phyloP scores from a whole-genome alignment of 2,329 filamentous ascomycete species.

The Fusarium guadeloupense region DNA sequence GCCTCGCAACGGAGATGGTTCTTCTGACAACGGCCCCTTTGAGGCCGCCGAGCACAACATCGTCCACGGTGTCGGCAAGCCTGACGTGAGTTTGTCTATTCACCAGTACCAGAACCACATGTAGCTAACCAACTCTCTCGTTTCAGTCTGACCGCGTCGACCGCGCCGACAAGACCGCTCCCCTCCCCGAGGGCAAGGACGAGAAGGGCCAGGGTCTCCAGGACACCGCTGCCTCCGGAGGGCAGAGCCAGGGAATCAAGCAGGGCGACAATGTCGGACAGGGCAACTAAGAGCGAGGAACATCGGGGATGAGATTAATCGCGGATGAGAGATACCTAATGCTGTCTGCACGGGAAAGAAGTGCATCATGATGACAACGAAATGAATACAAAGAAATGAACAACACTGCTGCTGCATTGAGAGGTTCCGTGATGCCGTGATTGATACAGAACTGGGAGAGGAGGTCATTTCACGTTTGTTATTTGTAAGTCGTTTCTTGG shows the following conservation, averaged over 20 bases:
- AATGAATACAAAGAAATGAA: constrained; percentile 32
- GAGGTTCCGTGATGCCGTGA: constrained; percentile 1
- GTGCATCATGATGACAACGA: constrained; percentile 26
- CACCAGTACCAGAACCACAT: background rate
- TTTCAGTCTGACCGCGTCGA: constrained; percentile 50
- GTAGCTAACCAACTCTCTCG: background rate
- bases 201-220: constrained; percentile 56
- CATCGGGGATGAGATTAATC: background rate
- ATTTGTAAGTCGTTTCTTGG: constrained; percentile 5
- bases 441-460: background rate
- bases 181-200: constrained; percentile 53
- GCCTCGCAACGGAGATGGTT: constrained; percentile 61
- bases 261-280: constrained; percentile 54
- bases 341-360: constrained; percentile 15
- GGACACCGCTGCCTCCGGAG: constrained; percentile 55
- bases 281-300: constrained; percentile 41
- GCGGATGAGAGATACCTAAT: constrained; percentile 29
- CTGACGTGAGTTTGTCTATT: constrained; percentile 47
- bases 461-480: background rate
- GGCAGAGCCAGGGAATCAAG: constrained; percentile 55
- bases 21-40: constrained; percentile 57
- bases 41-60: constrained; percentile 54
- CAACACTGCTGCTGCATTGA: background rate
- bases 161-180: constrained; percentile 61
- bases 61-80: constrained; percentile 54